These are phyloP conservation scores for Sporobolomyces pararoseus DNA, from an alignment of 768 basidiomycete species.

Conservation along the genomic window DNA sequence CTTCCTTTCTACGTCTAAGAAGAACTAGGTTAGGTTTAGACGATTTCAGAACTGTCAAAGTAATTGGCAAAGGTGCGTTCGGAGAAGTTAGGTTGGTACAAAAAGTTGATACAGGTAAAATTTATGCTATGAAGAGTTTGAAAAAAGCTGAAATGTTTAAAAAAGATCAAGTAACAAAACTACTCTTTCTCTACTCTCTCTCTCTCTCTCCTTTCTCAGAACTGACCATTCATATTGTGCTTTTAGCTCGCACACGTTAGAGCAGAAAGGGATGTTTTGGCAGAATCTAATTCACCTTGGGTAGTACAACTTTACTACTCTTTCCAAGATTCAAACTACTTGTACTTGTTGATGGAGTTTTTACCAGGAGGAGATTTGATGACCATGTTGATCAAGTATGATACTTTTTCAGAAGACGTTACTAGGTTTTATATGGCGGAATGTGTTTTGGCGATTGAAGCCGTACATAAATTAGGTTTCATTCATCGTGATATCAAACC, in stretches of 20 bases:
- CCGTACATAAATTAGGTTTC: constrained; percentile 93
- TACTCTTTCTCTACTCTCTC: neutral
- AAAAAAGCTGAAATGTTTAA: constrained; percentile 99
- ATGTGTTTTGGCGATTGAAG: constrained; percentile 94
- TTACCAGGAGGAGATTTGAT: constrained; percentile 96
- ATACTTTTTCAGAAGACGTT: constrained; percentile 96
- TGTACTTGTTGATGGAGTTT: constrained; percentile 99
- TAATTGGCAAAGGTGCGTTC: constrained; percentile 98
- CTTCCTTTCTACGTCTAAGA: constrained; percentile 77
- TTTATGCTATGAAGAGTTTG: constrained; percentile 98
- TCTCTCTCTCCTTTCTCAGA: neutral
- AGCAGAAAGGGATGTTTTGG: constrained; percentile 92
- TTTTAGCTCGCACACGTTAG: constrained; percentile 89
- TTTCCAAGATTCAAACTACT: constrained; percentile 88
- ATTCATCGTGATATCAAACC: constrained; percentile 99
- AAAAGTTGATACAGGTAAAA: constrained; percentile 93
- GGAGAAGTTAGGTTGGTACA: constrained; percentile 96
- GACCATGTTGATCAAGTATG: constrained; percentile 99
- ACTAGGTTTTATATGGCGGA: constrained; percentile 99
- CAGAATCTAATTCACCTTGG: constrained; percentile 92
- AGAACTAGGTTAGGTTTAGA: constrained; percentile 84
- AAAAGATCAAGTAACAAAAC: constrained; percentile 78
- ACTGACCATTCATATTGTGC: neutral
- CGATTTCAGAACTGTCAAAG: constrained; percentile 94
- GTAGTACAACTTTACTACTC: constrained; percentile 96